Percentiles rank a stretch among this genome's conserved stretches.
Evolutionary conservation across 2,329 filamentous ascomycete species (phyloP).

Genomic region (Colletotrichum aenigma): DNA sequence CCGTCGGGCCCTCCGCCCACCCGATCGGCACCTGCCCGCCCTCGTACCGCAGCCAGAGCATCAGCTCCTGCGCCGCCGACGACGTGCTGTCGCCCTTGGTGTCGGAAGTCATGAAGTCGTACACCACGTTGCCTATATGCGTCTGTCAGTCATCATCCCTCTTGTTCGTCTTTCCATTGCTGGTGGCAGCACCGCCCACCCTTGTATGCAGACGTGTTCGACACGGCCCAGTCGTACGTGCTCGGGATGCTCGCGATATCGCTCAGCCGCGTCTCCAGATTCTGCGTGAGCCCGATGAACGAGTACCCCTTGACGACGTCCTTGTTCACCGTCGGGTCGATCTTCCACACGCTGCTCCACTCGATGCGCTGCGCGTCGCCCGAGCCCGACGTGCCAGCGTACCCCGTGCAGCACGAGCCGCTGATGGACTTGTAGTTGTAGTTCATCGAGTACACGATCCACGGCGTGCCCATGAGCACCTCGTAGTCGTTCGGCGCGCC

Average conservation of each 20-base stretch:
- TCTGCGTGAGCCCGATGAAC: slow-evolving; percentile 46
- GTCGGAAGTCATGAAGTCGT: slow-evolving; percentile 49
- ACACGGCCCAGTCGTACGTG: slow-evolving; percentile 41
- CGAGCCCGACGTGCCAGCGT: slow-evolving; percentile 35
- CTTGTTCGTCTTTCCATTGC: background rate
- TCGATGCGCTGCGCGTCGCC: slow-evolving; percentile 32
- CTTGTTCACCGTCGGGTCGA: slow-evolving; percentile 34
- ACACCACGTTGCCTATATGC: slow-evolving; percentile 39
- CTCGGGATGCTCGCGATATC: slow-evolving; percentile 42
- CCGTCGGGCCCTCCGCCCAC: slow-evolving; percentile 34
- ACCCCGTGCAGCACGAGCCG: slow-evolving; percentile 44
- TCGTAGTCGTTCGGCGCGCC: slow-evolving; percentile 28
- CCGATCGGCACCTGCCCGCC: slow-evolving; percentile 48
- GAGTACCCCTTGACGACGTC: slow-evolving; percentile 48
- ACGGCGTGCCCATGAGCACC: slow-evolving; percentile 41
- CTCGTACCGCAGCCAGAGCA: slow-evolving; percentile 50
- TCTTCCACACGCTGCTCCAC: slow-evolving; percentile 43
- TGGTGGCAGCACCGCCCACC: background rate
- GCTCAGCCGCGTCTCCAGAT: slow-evolving; percentile 41
- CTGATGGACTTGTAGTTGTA: slow-evolving; percentile 42
- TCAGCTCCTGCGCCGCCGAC: slow-evolving; percentile 41
- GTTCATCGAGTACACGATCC: slow-evolving; percentile 50
- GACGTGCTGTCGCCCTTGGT: slow-evolving; percentile 46
- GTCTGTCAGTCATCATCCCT: background rate
- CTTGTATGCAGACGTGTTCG: slow-evolving; percentile 44